Base-by-base conservation (phyloP, 345 rosid species). In the Cardamine occulta region DNA sequence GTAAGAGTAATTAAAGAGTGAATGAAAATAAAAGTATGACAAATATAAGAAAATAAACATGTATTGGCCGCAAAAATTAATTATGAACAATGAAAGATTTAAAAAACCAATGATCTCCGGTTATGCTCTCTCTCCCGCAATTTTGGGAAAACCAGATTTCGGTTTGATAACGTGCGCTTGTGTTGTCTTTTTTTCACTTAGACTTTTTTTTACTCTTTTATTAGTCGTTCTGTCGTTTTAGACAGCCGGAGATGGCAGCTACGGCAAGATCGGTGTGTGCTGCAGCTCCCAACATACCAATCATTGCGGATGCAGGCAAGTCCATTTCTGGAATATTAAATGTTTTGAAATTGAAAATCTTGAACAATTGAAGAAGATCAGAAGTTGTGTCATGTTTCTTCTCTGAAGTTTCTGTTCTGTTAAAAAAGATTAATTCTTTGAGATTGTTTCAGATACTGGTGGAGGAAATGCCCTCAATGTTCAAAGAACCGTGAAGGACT, bases 391-490 rank as follows among this genome's bases (percentile, higher is more conserved):
- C 10, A 29, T 57, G 47, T 31, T 68, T 39, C 24, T 68, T 39
- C 17, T 51, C 8, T 39, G 2, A 37, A 32, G 61, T 35, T 35
- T 71, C 2, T 32, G 1, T 39, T 40, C 2, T 54, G 28, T 54
- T 45, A 59, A 44, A 59, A 42, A 51, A 61, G 9, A 42, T 65
- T 47, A 18, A 65, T 8, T 23, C 11, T 14, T 26, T 47, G 21
- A 47, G 51, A 47, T 47, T 47, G 19, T 11, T 18, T 72, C 60
- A 81, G 88, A 85, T 68, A 84, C 87, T 57, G 81, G 82, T 56
- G 88, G 85, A 63, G 88, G 91, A 60, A 86, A 80, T 79, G 84
- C 86, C 7, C 83, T 86, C 31, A 86, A 84, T 70, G 84, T 86
- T 72, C 85, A 80, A 73, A 86, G 88, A 84, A 86, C 87, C 0